phyloP scores from a whole-genome alignment of 768 basidiomycete genomes.

The Ramaria sp. region DNA sequence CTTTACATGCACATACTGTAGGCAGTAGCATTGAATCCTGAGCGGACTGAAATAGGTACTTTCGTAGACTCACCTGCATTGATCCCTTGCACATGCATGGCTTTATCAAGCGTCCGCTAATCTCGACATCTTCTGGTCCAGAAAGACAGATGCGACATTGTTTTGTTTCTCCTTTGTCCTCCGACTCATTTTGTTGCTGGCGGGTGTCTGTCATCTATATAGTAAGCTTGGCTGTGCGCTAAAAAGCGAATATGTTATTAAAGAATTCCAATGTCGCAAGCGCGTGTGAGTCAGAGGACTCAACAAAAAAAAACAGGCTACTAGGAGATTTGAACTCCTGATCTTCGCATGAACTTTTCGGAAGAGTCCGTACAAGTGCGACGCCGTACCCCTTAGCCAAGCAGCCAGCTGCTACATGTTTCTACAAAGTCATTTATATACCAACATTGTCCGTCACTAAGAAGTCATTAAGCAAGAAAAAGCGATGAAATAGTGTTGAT shows the following conservation, averaged over 20 bases:
- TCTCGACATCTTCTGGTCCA: conserved; percentile 35
- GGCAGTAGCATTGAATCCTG: neutral
- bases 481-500: too few species aligned
- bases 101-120: conserved; percentile 67
- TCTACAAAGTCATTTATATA: neutral
- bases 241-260: too few species aligned
- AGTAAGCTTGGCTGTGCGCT: too few species aligned
- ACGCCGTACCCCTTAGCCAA: conserved; percentile 11
- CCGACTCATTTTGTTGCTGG: too few species aligned
- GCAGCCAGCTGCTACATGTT: neutral
- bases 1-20: conserved; percentile 67
- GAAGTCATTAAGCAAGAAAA: neutral
- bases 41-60: conserved; percentile 9
- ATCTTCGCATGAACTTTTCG: conserved; percentile 5
- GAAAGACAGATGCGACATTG: conserved; percentile 84
- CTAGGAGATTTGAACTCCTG: conserved; percentile 12
- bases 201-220: too few species aligned
- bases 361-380: conserved; percentile 4
- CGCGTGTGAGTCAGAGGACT: too few species aligned
- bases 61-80: conserved; percentile 52
- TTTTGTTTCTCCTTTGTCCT: conserved; percentile 31
- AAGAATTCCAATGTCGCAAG: too few species aligned
- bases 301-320: conserved; percentile 8
- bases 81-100: conserved; percentile 41
- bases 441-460: neutral